Base-by-base conservation (phyloP, 2,329 filamentous ascomycete genomes). In the Emericellopsis cladophorae region DNA sequence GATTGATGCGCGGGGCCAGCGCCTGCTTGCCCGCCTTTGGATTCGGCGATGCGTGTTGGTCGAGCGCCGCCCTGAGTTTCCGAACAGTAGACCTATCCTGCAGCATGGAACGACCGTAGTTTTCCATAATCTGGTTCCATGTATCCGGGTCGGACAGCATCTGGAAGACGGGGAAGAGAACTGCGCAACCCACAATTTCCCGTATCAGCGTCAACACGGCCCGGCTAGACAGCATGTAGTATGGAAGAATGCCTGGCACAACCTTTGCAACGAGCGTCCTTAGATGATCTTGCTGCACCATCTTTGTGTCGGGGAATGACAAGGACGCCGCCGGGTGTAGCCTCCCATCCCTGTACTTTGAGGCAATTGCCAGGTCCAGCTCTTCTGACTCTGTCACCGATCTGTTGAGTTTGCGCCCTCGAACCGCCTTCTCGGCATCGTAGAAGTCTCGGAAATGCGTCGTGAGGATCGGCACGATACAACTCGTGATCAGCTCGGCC, bases 61-160 rank as follows among this genome's bases (percentile, higher is more conserved):
- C 92, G 39, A 98, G 67, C 8, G 90, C 92, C 32, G 88, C 90
- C 42, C 92, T 80, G 41, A 98, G 74, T 58, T 88, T 94, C 42
- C 85, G 81, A 32, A 98, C 90, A 0, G 89, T 95, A 47, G 94
- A 96, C 31, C 93, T 79, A 57, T 98, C 93, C 59, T 96, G 92
- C 34, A 98, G 70, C 66, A 94, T 82, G 22, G 83, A 82, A 39
- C 85, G 80, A 15, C 88, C 84, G 60, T 81, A 87, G 42, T 81
- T 89, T 60, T 96, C 90, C 72, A 96, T 87, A 44, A 95, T 62
- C 58, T 95, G 89, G 53, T 98, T 96, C 90, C 90, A 98, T 8
- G 84, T 94, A 63, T 98, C 93, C 2, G 93, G 89, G 50, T 98
- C 90, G 5, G 85, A 77, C 15, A 98, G 66, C 46, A 88, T 67